A percentile compares a stretch with the other conserved stretches of the same genome.
Evolutionary conservation across 176 grass and related monocot species (phyloP).

Genomic region (maize (Zea mays)): Zm-B73-REFERENCE-NAM-5.0 NC_050097.1:220368001-220368500

Average conservation of each 20-base stretch:
- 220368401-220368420: constrained; percentile 57
- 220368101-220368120: constrained; percentile 18
- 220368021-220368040: constrained; percentile 24
- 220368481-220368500: not conserved
- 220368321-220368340: constrained; percentile 31
- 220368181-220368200: constrained; percentile 23
- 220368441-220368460: constrained; percentile 34
- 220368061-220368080: constrained; percentile 26
- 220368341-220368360: constrained; percentile 48
- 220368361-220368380: constrained; percentile 45
- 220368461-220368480: not conserved
- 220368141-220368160: constrained; percentile 16
- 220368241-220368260: constrained; percentile 60
- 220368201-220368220: constrained; percentile 36
- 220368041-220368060: constrained; percentile 27
- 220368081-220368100: constrained; percentile 33
- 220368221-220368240: constrained; percentile 59
- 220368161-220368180: constrained; percentile 41
- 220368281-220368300: constrained; percentile 59
- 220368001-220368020: constrained; percentile 25
- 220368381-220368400: constrained; percentile 25
- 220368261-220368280: constrained; percentile 53
- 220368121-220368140: constrained; percentile 34
- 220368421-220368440: constrained; percentile 22
- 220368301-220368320: constrained; percentile 45